Base-by-base conservation (phyloP, 2,329 filamentous ascomycete species). In the Akanthomyces uredinophilus region DNA sequence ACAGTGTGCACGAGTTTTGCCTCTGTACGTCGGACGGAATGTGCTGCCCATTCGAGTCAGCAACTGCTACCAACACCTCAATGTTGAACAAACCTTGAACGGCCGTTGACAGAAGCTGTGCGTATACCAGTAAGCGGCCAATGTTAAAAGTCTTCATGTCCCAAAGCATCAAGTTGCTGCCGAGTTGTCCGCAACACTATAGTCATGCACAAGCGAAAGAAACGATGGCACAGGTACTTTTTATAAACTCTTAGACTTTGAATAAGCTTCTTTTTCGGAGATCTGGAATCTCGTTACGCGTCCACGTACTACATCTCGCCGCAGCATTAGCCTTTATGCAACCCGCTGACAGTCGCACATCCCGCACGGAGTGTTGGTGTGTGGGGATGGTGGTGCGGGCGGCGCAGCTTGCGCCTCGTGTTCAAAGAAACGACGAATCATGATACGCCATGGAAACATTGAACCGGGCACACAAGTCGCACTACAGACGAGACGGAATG, bases 81-180 rank as follows among this genome's bases (percentile, higher is more conserved):
- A 11, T n/a, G 16, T 6, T 44, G 24, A 22, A 57, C 60, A 37
- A 27, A 62, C 60, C 60, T 29, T 27, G 32, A n/a, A 44, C 60
- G 43, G 24, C 47, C 4, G 60, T 24, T 22, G 39, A 14, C 18
- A 62, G 32, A 14, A 62, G 41, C 50, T 61, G 58, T 22, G 58
- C 37, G 41, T 54, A 61, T 61, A 61, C 41, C 11, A 61, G 27
- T 20, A 54, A 16, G 27, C 16, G 20, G 29, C 58, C 49, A 14
- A 61, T 41, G 16, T 24, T 35, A 24, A 41, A 54, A 43, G 41
- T 20, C 50, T 61, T 61, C 58, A 61, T 61, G 3, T 61, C 49
- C 37, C 35, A 44, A 43, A 11, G 13, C 16, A 29, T 8, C 3
- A 13, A 24, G 20, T 22, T 22, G 29, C 13, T 27, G 44, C 13